These are phyloP conservation scores for Fraxinus pennsylvanica DNA, from an alignment of 257 asterid genomes.

Conservation along the genomic window DNA sequence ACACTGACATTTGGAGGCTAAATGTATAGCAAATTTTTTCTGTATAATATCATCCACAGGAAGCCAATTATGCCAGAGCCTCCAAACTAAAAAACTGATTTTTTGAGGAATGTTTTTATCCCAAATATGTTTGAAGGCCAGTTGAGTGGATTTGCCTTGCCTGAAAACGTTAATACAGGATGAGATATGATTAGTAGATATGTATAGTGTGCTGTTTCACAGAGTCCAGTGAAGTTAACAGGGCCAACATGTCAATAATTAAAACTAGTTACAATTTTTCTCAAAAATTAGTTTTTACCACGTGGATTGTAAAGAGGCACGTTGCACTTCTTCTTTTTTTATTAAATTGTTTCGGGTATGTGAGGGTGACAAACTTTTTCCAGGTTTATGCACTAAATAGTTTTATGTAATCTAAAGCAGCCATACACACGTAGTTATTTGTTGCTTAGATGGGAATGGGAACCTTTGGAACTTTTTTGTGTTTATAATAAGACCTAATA, in stretches of 20 bases:
- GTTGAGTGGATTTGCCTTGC: too few species aligned
- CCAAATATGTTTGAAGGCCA: too few species aligned
- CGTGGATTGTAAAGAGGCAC: background rate
- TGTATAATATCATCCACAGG: too few species aligned
- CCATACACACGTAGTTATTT: conserved; percentile 9
- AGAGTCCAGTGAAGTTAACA: background rate
- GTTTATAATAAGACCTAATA: background rate
- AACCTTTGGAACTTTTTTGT: background rate
- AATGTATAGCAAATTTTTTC: too few species aligned
- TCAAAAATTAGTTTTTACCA: background rate
- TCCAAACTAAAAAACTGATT: too few species aligned
- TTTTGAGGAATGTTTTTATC: too few species aligned
- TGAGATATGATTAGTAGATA: background rate
- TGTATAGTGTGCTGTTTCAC: background rate
- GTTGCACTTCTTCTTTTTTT: background rate
- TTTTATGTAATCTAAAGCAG: background rate
- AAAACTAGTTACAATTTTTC: background rate
- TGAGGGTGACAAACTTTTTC: background rate
- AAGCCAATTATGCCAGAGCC: too few species aligned
- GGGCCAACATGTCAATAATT: background rate
- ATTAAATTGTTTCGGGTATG: background rate
- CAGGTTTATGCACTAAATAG: background rate
- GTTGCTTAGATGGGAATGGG: background rate
- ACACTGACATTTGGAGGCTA: too few species aligned
- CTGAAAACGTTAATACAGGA: too few species aligned